phyloP scores from a whole-genome alignment of 768 basidiomycete genomes.

The Phylloporus rhodoxanthus region DNA sequence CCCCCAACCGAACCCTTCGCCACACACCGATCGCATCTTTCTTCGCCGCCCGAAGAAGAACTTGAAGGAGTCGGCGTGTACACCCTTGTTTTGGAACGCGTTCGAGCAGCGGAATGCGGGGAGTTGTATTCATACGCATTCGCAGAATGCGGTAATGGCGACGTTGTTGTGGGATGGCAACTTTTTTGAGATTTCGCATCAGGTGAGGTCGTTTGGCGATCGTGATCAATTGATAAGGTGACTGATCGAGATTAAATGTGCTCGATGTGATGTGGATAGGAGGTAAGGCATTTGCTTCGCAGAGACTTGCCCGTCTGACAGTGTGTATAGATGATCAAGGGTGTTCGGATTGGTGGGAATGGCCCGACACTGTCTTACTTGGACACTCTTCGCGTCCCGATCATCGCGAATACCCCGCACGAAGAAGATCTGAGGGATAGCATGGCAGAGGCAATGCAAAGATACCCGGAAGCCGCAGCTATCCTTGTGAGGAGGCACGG shows the following conservation, averaged over 20 bases:
- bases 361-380: slow-evolving; percentile 75
- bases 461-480: slow-evolving; percentile 72
- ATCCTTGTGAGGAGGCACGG: slow-evolving; percentile 76
- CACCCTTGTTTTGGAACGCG: slow-evolving; percentile 89
- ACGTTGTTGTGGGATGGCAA: slow-evolving; percentile 70
- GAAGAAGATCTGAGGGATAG: slow-evolving; percentile 86
- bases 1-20: slow-evolving; percentile 53
- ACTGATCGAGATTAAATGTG: not conserved
- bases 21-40: slow-evolving; percentile 67
- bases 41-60: slow-evolving; percentile 65
- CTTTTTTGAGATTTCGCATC: slow-evolving; percentile 77
- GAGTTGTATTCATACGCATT: slow-evolving; percentile 89
- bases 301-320: not conserved
- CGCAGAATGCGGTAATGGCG: slow-evolving; percentile 85
- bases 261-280: slow-evolving; percentile 26
- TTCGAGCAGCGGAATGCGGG: slow-evolving; percentile 74
- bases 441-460: slow-evolving; percentile 80
- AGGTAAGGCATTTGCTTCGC: slow-evolving; percentile 26
- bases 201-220: slow-evolving; percentile 36
- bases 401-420: slow-evolving; percentile 87
- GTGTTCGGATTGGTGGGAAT: slow-evolving; percentile 71
- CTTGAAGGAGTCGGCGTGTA: slow-evolving; percentile 83
- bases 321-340: slow-evolving; percentile 80
- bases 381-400: slow-evolving; percentile 79
- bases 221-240: not conserved